Evolutionary conservation across 192 early-diverging fungal species (phyloP).

Genomic region (Backusella parvicylindrica): DNA sequence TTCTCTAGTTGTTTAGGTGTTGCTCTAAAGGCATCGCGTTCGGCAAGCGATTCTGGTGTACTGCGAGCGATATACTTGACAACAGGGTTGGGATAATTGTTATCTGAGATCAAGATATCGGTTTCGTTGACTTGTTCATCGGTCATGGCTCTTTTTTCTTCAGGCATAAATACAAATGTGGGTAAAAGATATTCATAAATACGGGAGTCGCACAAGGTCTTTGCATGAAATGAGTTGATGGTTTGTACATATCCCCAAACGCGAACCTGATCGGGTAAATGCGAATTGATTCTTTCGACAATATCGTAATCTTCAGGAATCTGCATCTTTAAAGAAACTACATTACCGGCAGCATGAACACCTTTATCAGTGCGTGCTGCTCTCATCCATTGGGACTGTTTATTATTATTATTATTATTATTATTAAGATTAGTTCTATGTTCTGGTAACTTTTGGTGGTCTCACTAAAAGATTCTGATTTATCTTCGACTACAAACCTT

Average conservation of each 20-base stretch:
- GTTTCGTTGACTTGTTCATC: conserved; percentile 26
- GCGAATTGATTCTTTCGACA: conserved; percentile 73
- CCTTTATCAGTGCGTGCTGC: conserved; percentile 98
- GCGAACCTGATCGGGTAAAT: conserved; percentile 87
- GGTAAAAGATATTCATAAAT: conserved; percentile 97
- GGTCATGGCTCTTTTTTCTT: conserved; percentile 35
- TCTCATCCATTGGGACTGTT: conserved; percentile 77
- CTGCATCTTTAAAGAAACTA: conserved; percentile 86
- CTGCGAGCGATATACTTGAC: conserved; percentile 23
- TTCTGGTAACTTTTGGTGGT: neutral
- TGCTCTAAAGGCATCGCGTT: conserved; percentile 65
- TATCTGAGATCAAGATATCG: conserved; percentile 19
- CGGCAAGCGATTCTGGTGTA: conserved; percentile 58
- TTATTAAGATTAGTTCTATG: neutral
- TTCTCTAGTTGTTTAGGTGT: conserved; percentile 54
- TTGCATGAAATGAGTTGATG: conserved; percentile 81
- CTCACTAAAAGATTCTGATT: neutral
- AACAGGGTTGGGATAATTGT: neutral
- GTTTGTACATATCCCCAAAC: conserved; percentile 61
- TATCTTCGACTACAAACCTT: conserved; percentile 39
- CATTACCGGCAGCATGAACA: conserved; percentile 96
- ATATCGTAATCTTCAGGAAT: conserved; percentile 69
- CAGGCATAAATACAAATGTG: conserved; percentile 75
- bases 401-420: no score
- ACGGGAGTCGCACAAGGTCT: conserved; percentile 88